phyloP scores from a whole-genome alignment of 2,329 filamentous ascomycete species.

The Hysterium pulicare region DNA sequence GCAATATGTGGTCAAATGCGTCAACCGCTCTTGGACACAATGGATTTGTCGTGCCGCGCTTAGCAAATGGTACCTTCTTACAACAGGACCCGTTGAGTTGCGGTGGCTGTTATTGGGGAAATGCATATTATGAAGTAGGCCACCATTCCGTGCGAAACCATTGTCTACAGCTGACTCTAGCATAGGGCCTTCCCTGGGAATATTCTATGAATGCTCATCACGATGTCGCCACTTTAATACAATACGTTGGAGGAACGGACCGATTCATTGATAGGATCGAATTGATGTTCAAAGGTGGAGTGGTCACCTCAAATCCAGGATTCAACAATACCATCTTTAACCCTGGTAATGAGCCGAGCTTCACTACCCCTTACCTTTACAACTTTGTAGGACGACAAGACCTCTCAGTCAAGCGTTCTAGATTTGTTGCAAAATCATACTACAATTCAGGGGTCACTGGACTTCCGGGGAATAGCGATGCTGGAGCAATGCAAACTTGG shows the following conservation, averaged over 20 bases:
- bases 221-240: slow-evolving; percentile 56
- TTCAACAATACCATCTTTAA: slow-evolving; percentile 62
- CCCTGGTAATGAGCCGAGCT: slow-evolving; percentile 65
- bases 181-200: slow-evolving; percentile 59
- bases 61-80: slow-evolving; percentile 47
- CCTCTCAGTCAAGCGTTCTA: slow-evolving; percentile 56
- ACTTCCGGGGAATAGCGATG: slow-evolving; percentile 68
- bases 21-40: slow-evolving; percentile 57
- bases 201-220: slow-evolving; percentile 69
- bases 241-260: slow-evolving; percentile 52
- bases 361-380: slow-evolving; percentile 66
- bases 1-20: slow-evolving; percentile 66
- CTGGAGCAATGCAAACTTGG: slow-evolving; percentile 71
- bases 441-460: slow-evolving; percentile 56
- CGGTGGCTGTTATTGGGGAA: slow-evolving; percentile 64
- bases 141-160: no score
- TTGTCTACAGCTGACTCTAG: no score
- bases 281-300: slow-evolving; percentile 54
- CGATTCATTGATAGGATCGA: slow-evolving; percentile 58
- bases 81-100: slow-evolving; percentile 52
- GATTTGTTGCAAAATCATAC: slow-evolving; percentile 57
- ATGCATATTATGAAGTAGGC: slow-evolving; percentile 62
- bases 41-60: slow-evolving; percentile 65
- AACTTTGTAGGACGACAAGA: slow-evolving; percentile 64
- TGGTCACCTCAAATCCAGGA: slow-evolving; percentile 37